Percentiles rank a stretch among this genome's conserved stretches.
phyloP scores from a whole-genome alignment of 352 stramenopile species.

The Pythium vanterpoolii region DNA sequence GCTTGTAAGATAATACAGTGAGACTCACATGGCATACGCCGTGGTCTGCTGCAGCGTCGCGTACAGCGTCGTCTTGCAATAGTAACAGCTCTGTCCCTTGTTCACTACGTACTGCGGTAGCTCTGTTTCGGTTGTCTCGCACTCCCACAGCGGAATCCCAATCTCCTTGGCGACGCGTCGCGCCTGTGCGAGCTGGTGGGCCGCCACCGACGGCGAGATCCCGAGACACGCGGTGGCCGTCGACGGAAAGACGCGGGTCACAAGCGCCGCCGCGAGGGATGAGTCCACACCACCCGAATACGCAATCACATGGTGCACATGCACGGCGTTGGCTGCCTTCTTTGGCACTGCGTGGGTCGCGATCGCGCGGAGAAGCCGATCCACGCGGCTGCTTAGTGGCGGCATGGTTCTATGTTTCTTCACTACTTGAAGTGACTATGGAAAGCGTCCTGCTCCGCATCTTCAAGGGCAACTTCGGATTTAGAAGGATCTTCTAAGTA shows the following conservation, averaged over 20 bases:
- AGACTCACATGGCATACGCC: conserved; percentile 38
- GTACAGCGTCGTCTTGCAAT: conserved; percentile 98
- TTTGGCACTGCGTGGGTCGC: neutral
- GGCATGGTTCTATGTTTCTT: neutral
- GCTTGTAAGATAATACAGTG: neutral
- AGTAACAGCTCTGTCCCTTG: conserved; percentile 92
- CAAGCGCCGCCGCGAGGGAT: conserved; percentile 89
- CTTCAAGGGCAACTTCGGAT: conserved; percentile 1
- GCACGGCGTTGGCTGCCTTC: neutral
- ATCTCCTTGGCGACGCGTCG: conserved; percentile 84
- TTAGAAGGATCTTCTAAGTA: neutral
- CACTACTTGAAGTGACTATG: neutral
- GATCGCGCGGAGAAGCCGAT: conserved; percentile 17
- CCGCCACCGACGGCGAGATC: conserved; percentile 88
- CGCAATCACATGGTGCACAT: conserved; percentile 68
- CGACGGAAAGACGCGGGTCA: conserved; percentile 78
- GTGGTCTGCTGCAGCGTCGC: conserved; percentile 88
- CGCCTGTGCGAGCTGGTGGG: conserved; percentile 86
- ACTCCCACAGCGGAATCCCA: conserved; percentile 86
- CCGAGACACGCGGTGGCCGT: conserved; percentile 90
- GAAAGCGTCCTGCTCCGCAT: neutral
- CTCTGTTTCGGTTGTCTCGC: conserved; percentile 78
- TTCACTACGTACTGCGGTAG: conserved; percentile 93
- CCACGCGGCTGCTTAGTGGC: conserved; percentile 7
- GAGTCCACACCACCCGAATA: conserved; percentile 96